Percentiles rank a stretch among this genome's conserved stretches.
These are phyloP conservation scores for Mycosphaerella arachidis DNA, from an alignment of 2,329 filamentous ascomycete genomes.

Conservation along the genomic window DNA sequence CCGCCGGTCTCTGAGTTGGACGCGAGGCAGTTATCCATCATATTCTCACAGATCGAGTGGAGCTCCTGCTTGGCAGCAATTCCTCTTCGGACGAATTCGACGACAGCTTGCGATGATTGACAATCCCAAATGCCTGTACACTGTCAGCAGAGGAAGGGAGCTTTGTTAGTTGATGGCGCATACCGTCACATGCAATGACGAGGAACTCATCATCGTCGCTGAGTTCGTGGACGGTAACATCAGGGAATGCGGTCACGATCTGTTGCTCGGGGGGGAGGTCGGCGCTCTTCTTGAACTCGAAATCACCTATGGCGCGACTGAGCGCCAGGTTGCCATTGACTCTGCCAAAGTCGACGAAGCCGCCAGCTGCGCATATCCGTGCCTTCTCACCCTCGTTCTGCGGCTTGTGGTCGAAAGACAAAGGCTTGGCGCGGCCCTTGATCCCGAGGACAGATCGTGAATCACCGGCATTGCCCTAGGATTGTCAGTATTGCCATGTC, in stretches of 20 bases:
- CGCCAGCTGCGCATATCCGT: conserved; percentile 89
- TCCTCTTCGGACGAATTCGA: conserved; percentile 93
- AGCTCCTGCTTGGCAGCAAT: conserved; percentile 96
- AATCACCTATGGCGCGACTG: conserved; percentile 95
- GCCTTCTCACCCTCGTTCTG: conserved; percentile 98
- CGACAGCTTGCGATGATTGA: conserved; percentile 93
- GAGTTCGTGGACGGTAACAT: conserved; percentile 87
- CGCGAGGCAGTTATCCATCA: conserved; percentile 99
- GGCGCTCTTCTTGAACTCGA: conserved; percentile 99
- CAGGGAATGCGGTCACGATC: conserved; percentile 94
- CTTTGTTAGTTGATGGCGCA: conserved; percentile 28
- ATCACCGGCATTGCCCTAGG: conserved; percentile 91
- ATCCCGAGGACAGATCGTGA: conserved; percentile 92
- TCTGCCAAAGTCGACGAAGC: conserved; percentile 96
- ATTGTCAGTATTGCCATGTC: conserved; percentile 14
- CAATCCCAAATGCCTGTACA: conserved; percentile 94
- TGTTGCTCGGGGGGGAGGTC: conserved; percentile 97
- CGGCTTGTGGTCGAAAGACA: conserved; percentile 99
- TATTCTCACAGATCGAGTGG: conserved; percentile 95
- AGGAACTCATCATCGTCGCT: conserved; percentile 93
- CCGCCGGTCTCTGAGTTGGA: conserved; percentile 97
- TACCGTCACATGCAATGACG: conserved; percentile 88
- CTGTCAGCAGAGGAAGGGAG: conserved; percentile 13
- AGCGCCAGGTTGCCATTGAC: conserved; percentile 97
- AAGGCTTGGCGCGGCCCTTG: conserved; percentile 92